Evolutionary conservation across 1,284 basidiomycete genomes (phyloP).

Genomic region (Inonotus obliquus): DNA sequence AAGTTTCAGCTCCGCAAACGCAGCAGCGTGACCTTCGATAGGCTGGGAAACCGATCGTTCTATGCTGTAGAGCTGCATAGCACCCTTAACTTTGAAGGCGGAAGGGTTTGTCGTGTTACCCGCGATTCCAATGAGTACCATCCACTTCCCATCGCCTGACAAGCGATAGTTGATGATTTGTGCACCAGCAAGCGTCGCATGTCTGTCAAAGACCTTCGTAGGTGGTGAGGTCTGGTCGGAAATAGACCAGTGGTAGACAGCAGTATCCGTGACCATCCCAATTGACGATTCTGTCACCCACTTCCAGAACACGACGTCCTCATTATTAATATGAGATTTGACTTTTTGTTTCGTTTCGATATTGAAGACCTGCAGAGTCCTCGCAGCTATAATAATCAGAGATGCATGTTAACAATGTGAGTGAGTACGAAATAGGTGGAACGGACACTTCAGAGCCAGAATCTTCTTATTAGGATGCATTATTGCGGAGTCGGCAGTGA

Average conservation of each 20-base stretch:
- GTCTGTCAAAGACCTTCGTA: conserved; percentile 94
- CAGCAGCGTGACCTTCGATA: conserved; percentile 97
- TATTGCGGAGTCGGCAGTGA: conserved; percentile 96
- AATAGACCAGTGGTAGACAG: conserved; percentile 95
- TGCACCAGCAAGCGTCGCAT: conserved; percentile 87
- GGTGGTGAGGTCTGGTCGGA: conserved; percentile 68
- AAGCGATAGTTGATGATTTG: conserved; percentile 99
- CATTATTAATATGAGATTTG: conserved; percentile 91
- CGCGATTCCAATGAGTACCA: conserved; percentile 94
- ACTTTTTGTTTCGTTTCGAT: conserved; percentile 97
- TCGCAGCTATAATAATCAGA: conserved; percentile 55
- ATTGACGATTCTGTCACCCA: conserved; percentile 92
- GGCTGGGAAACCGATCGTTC: conserved; percentile 96
- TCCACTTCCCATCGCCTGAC: conserved; percentile 94
- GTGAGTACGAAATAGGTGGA: conserved; percentile 14
- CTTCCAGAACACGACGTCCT: conserved; percentile 98
- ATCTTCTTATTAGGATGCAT: conserved; percentile 99
- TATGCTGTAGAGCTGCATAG: conserved; percentile 92
- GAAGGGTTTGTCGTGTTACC: conserved; percentile 89
- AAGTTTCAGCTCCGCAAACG: conserved; percentile 89
- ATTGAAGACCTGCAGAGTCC: conserved; percentile 98
- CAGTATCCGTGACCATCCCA: conserved; percentile 92
- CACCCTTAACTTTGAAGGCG: conserved; percentile 97
- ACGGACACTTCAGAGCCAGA: conserved; percentile 87
- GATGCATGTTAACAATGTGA: background rate